A percentile compares a stretch with the other conserved stretches of the same genome.
Conservation (phyloP, 2,329 filamentous ascomycete genomes). For the Paracoccidioides brasiliensis region DNA sequence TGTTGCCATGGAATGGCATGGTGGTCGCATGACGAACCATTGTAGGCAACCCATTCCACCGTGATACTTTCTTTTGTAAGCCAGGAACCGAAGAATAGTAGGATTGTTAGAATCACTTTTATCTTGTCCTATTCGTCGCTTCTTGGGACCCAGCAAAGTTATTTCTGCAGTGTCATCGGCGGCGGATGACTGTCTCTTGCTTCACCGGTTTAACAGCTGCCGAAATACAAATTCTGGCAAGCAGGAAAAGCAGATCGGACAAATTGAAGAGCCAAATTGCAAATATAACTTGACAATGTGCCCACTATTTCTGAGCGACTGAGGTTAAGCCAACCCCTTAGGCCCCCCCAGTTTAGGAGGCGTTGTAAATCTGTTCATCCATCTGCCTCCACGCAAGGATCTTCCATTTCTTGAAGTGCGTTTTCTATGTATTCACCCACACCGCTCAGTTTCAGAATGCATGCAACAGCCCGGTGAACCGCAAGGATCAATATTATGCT, state of each 20-base stretch:
- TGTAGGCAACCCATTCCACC: conserved; percentile 8
- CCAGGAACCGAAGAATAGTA: background rate
- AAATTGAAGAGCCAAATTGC: no score
- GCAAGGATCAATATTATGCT: background rate
- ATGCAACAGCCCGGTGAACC: background rate
- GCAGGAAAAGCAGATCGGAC: no score
- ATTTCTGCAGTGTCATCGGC: background rate
- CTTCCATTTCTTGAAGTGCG: background rate
- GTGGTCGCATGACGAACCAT: conserved; percentile 14
- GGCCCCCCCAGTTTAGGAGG: background rate
- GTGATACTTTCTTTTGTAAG: background rate
- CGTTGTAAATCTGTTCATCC: background rate
- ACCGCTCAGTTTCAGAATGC: background rate
- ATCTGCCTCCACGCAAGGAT: background rate
- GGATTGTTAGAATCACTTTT: background rate
- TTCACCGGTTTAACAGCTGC: no score
- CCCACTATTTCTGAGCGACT: no score
- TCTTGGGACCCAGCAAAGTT: background rate
- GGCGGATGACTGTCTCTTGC: background rate
- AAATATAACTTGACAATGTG: no score
- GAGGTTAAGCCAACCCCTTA: no score
- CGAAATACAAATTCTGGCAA: no score
- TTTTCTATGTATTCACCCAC: background rate
- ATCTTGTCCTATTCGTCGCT: background rate
- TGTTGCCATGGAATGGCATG: conserved; percentile 19